Evolutionary conservation across 2,329 filamentous ascomycete species (phyloP), one percentile per base, ranked within the genome.

Genomic region (Nannizziopsis arthrosporioides): DNA sequence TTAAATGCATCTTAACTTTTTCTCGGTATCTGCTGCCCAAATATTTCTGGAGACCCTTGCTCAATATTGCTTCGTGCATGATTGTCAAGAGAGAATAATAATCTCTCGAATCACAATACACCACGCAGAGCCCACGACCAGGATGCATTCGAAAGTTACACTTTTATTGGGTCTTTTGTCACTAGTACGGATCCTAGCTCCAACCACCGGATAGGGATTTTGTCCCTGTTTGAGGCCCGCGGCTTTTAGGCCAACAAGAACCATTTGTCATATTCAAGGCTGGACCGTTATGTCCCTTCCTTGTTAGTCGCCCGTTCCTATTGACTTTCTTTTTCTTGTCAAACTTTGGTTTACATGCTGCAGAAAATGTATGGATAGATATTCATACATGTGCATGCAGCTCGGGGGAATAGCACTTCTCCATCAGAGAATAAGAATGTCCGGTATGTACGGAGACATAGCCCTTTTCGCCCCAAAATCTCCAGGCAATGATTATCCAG

Each of bases 171-270:
- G 14, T 39, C 22, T 38, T 38, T 38, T 38, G n/a, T 38, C 34
- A 39, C 43, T 45, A 45, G 14, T 22, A 17, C 12, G 8, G 27
- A 12, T 15, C 4, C 41, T 40, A 47, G 37, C n/a, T 18, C 22
- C 44, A 41, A 40, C 37, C 37, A 40, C 35, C 27, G 9, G 40
- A 46, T 40, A 40, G 14, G 31, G 18, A 47, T 30, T 31, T 32
- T 12, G 32, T 18, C 14, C 22, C 39, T 43, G 37, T 43, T 42
- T 48, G 42, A 36, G 46, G 34, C 14, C 39, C 39, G 46, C 46
- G 46, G 46, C 46, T 48, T 48, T 43, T 48, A 37, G 38, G 19
- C 46, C 46, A 48, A 48, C 46, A 43, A 35, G 46, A 48, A 36
- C 31, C 39, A 48, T 48, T 48, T 43, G 46, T 48, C 46, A 48